Percentiles rank a stretch among this genome's conserved stretches.
phyloP scores from a whole-genome alignment of 176 grass and related monocot genomes.

The Oryza punctata region DNA sequence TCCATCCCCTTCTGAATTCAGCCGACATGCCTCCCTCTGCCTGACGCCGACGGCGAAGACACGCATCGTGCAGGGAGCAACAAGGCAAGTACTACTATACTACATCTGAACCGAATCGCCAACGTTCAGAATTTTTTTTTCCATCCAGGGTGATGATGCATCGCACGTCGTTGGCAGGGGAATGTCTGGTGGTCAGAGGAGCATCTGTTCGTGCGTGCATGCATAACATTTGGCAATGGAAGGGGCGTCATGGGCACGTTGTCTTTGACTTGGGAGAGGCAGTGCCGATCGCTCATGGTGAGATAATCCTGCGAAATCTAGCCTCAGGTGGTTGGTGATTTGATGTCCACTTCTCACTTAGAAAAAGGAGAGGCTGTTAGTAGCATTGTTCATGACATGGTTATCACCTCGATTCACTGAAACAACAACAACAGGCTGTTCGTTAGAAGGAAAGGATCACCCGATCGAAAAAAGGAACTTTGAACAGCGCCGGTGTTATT shows the following conservation, averaged over 20 bases:
- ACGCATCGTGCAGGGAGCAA: constrained; percentile 22
- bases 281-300: not conserved
- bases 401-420: not conserved
- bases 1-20: too few relatives aligned
- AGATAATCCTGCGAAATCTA: constrained; percentile 36
- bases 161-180: constrained; percentile 35
- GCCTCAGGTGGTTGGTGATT: not conserved
- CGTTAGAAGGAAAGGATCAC: too few relatives aligned
- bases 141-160: constrained; percentile 26
- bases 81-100: not conserved
- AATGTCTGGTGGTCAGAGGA: constrained; percentile 28
- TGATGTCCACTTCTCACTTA: not conserved
- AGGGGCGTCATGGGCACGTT: constrained; percentile 10
- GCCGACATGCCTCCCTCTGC: not conserved
- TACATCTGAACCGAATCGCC: constrained; percentile 4
- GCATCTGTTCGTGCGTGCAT: constrained; percentile 34
- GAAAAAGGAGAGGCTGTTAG: too few relatives aligned
- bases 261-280: constrained; percentile 16
- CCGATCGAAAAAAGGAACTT: too few relatives aligned
- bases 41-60: not conserved
- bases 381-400: constrained; percentile 6
- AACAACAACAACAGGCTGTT: too few relatives aligned
- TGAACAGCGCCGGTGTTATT: too few relatives aligned
- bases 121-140: not conserved
- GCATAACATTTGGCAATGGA: too few relatives aligned